Base-by-base conservation (phyloP, 257 asterid species). In the Nicotiana otophora region DNA sequence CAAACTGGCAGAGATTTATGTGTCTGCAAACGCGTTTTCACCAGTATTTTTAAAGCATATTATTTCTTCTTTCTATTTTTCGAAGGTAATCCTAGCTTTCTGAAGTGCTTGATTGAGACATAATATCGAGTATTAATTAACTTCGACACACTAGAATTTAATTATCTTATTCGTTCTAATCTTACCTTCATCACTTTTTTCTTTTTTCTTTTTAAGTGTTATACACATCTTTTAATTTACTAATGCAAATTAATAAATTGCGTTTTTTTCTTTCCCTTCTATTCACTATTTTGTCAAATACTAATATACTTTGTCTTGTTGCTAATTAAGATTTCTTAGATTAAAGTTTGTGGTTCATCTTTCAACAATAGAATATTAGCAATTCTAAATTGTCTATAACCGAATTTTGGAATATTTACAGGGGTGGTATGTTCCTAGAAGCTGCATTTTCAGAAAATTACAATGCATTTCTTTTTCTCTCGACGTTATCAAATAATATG, bases 351-450 rank as follows among this genome's bases (percentile, higher is more conserved):
- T 72, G 6, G 5, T 72, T 23, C 60, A 12, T 42, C 14, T 70
- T 42, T 42, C 78, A 72, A 23, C 36, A 72, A 72, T 5, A 42
- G 10, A 42, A n/a, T 39, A 42, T 70, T 20, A 70, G 58, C 10
- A 11, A 64, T 23, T 10, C 8, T 10, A 39, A 20, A 42, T 9
- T 10, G 5, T 42, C 4, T 42, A 42, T 67, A 72, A 46, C 60
- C 60, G 11, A 46, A 46, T 46, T 20, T 72, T 5, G 78, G 60
- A 72, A 72, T 72, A 42, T 46, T 72, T 42, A 20, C 7, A 20
- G 58, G 55, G 55, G 5, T 1, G 78, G 60, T 19, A 20, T 42
- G 78, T 72, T 72, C 78, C 78, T 72, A 72, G 78, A 72, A 72
- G 60, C 36, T 11, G 14, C 60, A 17, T 3, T 11, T 30, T 19